A percentile compares a stretch with the other conserved stretches of the same genome.
phyloP scores from a whole-genome alignment of 306 rosid genomes.

The Trifolium pratense region DNA sequence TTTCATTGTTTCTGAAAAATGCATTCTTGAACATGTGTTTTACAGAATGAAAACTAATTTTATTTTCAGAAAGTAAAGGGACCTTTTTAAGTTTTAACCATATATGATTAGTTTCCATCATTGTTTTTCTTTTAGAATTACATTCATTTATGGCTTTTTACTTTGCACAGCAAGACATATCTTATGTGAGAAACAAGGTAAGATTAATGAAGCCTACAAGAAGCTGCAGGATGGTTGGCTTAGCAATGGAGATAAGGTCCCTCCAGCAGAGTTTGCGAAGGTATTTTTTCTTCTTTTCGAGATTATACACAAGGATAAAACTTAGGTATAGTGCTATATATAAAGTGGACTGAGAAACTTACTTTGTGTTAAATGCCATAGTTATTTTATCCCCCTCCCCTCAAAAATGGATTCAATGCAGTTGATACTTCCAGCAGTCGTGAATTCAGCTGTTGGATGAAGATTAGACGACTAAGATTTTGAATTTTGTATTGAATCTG shows the following conservation, averaged over 20 bases:
- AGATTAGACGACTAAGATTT: background rate
- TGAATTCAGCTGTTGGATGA: background rate
- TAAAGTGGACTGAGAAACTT: background rate
- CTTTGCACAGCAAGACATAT: conserved; percentile 77
- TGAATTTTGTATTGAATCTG: background rate
- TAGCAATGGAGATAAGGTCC: conserved; percentile 87
- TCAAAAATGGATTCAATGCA: background rate
- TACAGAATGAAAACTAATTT: background rate
- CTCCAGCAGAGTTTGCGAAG: conserved; percentile 95
- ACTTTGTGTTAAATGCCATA: background rate
- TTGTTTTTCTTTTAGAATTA: background rate
- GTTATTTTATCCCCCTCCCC: background rate
- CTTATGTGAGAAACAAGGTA: conserved; percentile 94
- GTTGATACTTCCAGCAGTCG: background rate
- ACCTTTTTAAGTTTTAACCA: background rate
- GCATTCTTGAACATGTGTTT: background rate
- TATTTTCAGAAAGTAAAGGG: background rate
- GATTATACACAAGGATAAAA: background rate
- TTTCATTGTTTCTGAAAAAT: background rate
- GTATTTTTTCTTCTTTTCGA: conserved; percentile 45
- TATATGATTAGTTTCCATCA: conserved; percentile 1
- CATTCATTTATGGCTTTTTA: conserved; percentile 23
- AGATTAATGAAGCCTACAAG: conserved; percentile 95
- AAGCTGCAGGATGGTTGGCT: conserved; percentile 98
- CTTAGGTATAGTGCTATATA: conserved; percentile 2